Evolutionary conservation across 805 yeast genomes (phyloP), one percentile per base, ranked within the genome.

Genomic region (Candida xiaguanensis): DNA sequence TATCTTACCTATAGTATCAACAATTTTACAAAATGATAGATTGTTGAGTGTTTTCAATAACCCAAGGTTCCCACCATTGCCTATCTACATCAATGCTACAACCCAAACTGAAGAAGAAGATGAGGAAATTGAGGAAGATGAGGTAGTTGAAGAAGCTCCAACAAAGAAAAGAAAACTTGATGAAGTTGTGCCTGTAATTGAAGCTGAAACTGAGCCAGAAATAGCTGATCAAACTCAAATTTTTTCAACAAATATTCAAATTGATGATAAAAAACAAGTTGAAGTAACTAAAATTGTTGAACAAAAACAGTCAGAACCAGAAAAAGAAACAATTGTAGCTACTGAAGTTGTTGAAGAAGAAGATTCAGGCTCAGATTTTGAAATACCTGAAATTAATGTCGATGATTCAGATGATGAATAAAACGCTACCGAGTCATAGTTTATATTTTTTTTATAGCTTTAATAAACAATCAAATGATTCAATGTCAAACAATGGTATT

Each of bases 41-140:
- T 53, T 75, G 15, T 55, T 81, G 30, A 77, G 85, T 51, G 67
- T 83, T 1, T 67, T 86, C 49, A 72, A 77, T 39, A 83, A 84
- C 50, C 95, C 96, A 30, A 70, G 93, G 51, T 75, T 87, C 49
- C 95, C 96, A 3, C 69, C 67, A 6, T 50, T 63, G 36, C 65
- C 67, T 5, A 45, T 47, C 11, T 58, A 45, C 27, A 46, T 51
- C 29, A 53, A 46, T 43, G 3, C 18, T 5, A 22, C 36, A 14
- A 26, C 20, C 8, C 24, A 44, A 53, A 53, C 20, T 14, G 68
- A 68, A 20, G 58, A 58, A 11, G 65, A 60, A 4, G 67, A 55
- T 16, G 64, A 59, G 15, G 66, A 56, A 13, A 64, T 64, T 26
- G 78, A 65, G 16, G 75, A 65, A 29, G 68, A 58, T 7, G 66